phyloP scores from a whole-genome alignment of 2,329 filamentous ascomycete genomes.

The Venturia asperata region DNA sequence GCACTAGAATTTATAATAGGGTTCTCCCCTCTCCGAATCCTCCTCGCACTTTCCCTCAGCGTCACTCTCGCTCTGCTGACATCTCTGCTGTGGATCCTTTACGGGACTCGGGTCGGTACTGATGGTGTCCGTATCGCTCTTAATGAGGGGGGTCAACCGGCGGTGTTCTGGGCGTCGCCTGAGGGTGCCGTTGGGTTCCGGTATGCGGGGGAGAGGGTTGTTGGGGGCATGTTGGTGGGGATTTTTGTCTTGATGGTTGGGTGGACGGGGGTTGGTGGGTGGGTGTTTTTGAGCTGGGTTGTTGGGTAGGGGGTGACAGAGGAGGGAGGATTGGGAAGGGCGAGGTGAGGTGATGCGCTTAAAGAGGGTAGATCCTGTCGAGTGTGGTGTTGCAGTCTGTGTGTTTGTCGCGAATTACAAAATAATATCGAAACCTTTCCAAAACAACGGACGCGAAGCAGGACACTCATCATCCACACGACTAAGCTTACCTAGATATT shows the following conservation, averaged over 20 bases:
- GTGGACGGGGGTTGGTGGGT: constrained; percentile 28
- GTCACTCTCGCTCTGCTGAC: constrained; percentile 27
- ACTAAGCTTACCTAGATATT: too few species aligned
- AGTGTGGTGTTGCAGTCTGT: too few species aligned
- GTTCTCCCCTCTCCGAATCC: constrained; percentile 29
- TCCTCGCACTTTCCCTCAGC: constrained; percentile 26
- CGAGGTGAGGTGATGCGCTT: too few species aligned
- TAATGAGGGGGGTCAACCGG: neutral
- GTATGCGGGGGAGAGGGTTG: constrained; percentile 31
- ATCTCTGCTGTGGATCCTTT: constrained; percentile 32
- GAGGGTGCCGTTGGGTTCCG: constrained; percentile 19
- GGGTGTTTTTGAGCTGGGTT: constrained; percentile 34
- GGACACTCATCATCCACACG: too few species aligned
- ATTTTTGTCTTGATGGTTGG: constrained; percentile 32
- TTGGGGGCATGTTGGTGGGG: constrained; percentile 29
- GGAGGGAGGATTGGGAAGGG: too few species aligned
- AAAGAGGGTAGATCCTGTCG: too few species aligned
- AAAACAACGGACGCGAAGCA: too few species aligned
- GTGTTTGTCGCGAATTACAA: too few species aligned
- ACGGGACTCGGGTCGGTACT: constrained; percentile 26
- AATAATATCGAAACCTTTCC: too few species aligned
- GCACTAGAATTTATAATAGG: constrained; percentile 27
- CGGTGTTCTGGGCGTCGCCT: neutral
- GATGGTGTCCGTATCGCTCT: neutral
- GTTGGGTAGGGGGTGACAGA: constrained; percentile 28